Base-by-base conservation (phyloP, 1,284 basidiomycete genomes). In the Inonotus obliquus region DNA sequence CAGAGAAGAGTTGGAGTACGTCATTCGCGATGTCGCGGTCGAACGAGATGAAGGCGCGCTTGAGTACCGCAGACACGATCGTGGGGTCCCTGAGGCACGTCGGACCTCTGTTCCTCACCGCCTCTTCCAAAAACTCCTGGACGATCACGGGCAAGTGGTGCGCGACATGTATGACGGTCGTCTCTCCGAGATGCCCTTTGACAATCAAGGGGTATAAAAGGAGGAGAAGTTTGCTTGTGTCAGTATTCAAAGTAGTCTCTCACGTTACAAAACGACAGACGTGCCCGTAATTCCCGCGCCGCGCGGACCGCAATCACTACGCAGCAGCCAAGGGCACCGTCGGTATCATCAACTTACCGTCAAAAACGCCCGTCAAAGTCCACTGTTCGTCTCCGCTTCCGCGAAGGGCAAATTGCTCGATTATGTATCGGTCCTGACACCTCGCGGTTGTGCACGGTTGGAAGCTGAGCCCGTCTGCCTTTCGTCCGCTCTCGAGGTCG, bases 111-210 rank as follows among this genome's bases (percentile, higher is more conserved):
- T 69, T 45, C 73, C 60, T 49, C 41, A 44, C 23, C n/a, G 72
- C 19, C 23, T 77, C 77, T 58, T 78, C 75, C 32, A 88, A 71
- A 66, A 81, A 83, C 65, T 85, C 76, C 39, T 77, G 78, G 38
- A 87, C 77, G 68, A 88, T 87, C 67, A 86, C 84, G 55, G 86
- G 86, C 60, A 89, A 76, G 68, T 87, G 84, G 66, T 82, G 76
- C 41, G 84, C 81, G 59, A 85, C 84, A 65, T 88, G 84, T 65
- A 83, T 81, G 10, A 86, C 87, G 0, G 62, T 63, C 45, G 62
- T 39, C 49, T 63, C 62, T 3, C 62, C 62, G 37, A 63, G 62
- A 52, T 63, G 62, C 19, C 62, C 62, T 63, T 58, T 37, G 38
- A 59, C 32, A 58, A 32, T 58, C 41, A 25, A 17, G 10, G 29